Conservation (phyloP, 1,139 yeast species). For the Spencermartinsiella ligniputridi region DNA sequence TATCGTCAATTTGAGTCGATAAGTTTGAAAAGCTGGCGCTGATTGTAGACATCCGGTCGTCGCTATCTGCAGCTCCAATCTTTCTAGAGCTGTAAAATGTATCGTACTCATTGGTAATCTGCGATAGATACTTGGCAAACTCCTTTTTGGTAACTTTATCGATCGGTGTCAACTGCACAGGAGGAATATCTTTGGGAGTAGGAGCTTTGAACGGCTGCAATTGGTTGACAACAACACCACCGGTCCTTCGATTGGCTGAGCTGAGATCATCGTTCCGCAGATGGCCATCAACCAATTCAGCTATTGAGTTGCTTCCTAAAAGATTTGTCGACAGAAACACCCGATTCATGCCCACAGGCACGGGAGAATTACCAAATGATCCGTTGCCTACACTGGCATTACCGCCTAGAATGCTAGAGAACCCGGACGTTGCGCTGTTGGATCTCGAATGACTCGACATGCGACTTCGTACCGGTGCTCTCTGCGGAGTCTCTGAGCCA, state of each 20-base stretch:
- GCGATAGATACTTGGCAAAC: slow-evolving; percentile 44
- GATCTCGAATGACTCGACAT: slow-evolving; percentile 13
- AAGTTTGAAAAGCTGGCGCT: slow-evolving; percentile 14
- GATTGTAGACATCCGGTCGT: slow-evolving; percentile 15
- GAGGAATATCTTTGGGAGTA: slow-evolving; percentile 79
- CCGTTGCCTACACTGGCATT: neutral
- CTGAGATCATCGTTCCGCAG: slow-evolving; percentile 25
- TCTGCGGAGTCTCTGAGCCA: neutral
- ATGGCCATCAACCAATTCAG: slow-evolving; percentile 54
- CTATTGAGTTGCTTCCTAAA: slow-evolving; percentile 74
- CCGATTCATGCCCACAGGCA: slow-evolving; percentile 23
- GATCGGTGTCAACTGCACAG: slow-evolving; percentile 61
- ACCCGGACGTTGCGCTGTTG: slow-evolving; percentile 8
- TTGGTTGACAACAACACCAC: slow-evolving; percentile 2
- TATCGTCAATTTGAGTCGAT: slow-evolving; percentile 6
- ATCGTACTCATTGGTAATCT: slow-evolving; percentile 51
- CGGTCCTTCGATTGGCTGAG: neutral
- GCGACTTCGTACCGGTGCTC: neutral
- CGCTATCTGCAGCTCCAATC: slow-evolving; percentile 6
- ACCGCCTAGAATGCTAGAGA: slow-evolving; percentile 4
- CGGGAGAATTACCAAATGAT: neutral
- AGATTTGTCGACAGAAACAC: slow-evolving; percentile 39
- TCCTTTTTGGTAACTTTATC: slow-evolving; percentile 47
- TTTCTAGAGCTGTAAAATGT: slow-evolving; percentile 14
- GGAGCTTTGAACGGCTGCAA: slow-evolving; percentile 53